Percentiles rank a stretch among this genome's conserved stretches.
phyloP scores from a whole-genome alignment of 2,329 filamentous ascomycete genomes.

The Sphaerulina populicola region DNA sequence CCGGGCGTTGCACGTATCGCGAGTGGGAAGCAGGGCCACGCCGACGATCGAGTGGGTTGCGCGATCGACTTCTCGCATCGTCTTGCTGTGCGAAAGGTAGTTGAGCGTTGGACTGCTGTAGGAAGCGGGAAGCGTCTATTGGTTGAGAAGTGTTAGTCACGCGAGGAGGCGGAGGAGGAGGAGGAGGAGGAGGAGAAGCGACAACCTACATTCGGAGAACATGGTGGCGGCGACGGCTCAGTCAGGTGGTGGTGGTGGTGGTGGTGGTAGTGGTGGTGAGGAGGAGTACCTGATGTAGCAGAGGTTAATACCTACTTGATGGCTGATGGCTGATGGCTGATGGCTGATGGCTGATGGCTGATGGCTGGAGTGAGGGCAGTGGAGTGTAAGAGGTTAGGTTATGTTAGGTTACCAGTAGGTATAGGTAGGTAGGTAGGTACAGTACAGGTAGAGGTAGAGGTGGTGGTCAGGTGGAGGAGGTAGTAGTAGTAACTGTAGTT shows the following conservation, averaged over 20 bases:
- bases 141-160: slow-evolving; percentile 36
- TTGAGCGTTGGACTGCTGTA: slow-evolving; percentile 91
- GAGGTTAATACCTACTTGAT: too few relatives aligned
- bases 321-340: too few relatives aligned
- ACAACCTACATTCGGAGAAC: slow-evolving; percentile 79
- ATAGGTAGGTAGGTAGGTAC: too few relatives aligned
- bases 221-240: slow-evolving; percentile 38
- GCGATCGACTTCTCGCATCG: slow-evolving; percentile 35
- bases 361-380: too few relatives aligned
- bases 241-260: neutral
- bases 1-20: slow-evolving; percentile 43
- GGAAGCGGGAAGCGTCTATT: slow-evolving; percentile 87
- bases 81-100: slow-evolving; percentile 58
- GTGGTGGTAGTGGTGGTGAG: neutral
- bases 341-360: too few relatives aligned
- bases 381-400: neutral
- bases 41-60: slow-evolving; percentile 43
- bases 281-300: too few relatives aligned
- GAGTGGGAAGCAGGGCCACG: slow-evolving; percentile 35
- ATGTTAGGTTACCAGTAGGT: too few relatives aligned
- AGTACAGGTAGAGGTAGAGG: too few relatives aligned
- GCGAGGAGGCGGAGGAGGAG: too few relatives aligned
- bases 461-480: too few relatives aligned
- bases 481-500: too few relatives aligned
- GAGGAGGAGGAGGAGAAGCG: slow-evolving; percentile 1